Evolutionary conservation across 441 rosid species (phyloP), one percentile per base, ranked within the genome.

Genomic region (Populus hybrid): DNA sequence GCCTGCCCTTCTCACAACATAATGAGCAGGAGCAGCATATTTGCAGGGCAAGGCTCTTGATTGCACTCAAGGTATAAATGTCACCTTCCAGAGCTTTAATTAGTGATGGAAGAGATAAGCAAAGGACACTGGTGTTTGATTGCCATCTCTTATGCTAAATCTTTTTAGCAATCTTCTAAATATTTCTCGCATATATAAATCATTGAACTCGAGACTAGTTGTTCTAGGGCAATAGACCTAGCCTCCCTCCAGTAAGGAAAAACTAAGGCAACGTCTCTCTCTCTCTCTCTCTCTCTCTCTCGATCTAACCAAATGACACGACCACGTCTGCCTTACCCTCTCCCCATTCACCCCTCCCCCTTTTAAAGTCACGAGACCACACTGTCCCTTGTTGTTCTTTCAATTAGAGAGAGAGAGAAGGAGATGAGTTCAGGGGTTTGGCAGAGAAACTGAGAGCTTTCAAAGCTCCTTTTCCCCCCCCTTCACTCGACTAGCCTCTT

Each of bases 401-500:
- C 82, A 82, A 83, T 77, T 63, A 81, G 87, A 74, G 80, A 78
- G 85, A 81, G 79, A 80, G 82, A 83, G 78, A 77, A 77, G 77
- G 84, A 42, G 83, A 81, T n/a, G 83, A 77, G 80, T 82, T 80
- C 81, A 72, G 83, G 78, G 69, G 68, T 75, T 87, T 87, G 91
- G 86, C 97, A 94, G 98, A 88, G 82, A 81, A 91, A 92, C 99
- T 93, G 98, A 88, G 83, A 87, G 86, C 89, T 89, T 86, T 86
- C 89, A 87, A 87, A 87, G 78, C 85, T 85, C 84, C 72, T 79
- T 81, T 84, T 79, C n/a, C 87, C 80, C 84, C 76, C 82, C 80
- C 90, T 88, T 84, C 86, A 85, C 92, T 90, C 84, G 78, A 82
- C 85, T 87, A 85, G 88, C 87, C 92, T 89, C 85, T 82, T 83